Conservation (phyloP, 176 grass and related monocot species). For the Eleusine coracana region DNA sequence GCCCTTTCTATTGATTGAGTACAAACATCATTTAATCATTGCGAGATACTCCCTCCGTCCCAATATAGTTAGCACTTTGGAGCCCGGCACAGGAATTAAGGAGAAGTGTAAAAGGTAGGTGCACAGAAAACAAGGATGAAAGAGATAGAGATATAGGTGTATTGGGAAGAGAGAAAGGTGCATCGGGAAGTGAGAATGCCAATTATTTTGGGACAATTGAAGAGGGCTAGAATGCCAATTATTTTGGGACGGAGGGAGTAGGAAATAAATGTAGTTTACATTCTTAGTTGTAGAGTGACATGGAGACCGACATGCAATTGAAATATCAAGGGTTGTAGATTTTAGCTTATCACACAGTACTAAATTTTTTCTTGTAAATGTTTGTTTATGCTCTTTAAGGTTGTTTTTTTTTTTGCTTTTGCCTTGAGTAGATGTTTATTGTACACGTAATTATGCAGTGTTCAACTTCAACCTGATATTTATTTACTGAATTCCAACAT, state of each 20-base stretch:
- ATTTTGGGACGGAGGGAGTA: too few relatives aligned
- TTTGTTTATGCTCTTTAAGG: neutral
- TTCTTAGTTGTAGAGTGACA: neutral
- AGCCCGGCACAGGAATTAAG: too few relatives aligned
- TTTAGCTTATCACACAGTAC: neutral
- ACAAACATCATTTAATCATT: neutral
- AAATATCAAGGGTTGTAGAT: neutral
- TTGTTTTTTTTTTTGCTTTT: neutral
- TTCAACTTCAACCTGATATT: slow-evolving; percentile 30
- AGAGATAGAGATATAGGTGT: too few relatives aligned
- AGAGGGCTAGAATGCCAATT: too few relatives aligned
- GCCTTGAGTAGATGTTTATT: neutral
- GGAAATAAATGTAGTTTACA: neutral
- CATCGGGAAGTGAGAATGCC: too few relatives aligned
- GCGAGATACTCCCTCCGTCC: too few relatives aligned
- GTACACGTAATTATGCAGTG: neutral
- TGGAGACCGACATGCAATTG: neutral
- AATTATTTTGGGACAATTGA: too few relatives aligned
- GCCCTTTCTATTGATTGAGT: neutral
- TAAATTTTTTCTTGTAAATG: slow-evolving; percentile 16
- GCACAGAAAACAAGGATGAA: too few relatives aligned
- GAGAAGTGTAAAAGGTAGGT: too few relatives aligned
- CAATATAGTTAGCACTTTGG: too few relatives aligned
- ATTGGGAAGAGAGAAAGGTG: too few relatives aligned
- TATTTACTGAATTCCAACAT: neutral